Percentiles rank a stretch among this genome's conserved stretches.
phyloP scores from a whole-genome alignment of 2,329 filamentous ascomycete genomes.

The Hortaea sp. region DNA sequence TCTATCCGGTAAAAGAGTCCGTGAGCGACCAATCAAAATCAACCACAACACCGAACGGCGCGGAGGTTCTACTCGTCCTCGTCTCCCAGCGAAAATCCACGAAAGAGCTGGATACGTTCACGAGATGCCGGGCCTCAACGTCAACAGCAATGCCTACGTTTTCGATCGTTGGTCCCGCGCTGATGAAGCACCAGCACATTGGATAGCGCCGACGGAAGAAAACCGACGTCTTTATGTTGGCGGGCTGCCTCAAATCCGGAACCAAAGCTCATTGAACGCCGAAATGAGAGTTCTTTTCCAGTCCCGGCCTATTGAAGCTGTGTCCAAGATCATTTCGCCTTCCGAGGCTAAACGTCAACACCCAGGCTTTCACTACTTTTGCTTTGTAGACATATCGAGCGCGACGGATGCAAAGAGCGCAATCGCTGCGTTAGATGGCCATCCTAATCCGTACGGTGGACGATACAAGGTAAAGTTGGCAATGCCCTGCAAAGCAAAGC shows the following conservation, averaged over 20 bases:
- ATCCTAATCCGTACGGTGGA: slow-evolving; percentile 12
- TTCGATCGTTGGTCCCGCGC: slow-evolving; percentile 36
- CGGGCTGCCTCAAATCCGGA: slow-evolving; percentile 34
- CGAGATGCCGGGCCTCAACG: neutral
- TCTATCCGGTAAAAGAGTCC: slow-evolving; percentile 45
- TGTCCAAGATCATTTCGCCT: slow-evolving; percentile 34
- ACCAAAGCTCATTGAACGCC: slow-evolving; percentile 31
- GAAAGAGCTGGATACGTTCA: neutral
- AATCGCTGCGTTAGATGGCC: slow-evolving; percentile 14
- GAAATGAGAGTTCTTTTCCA: slow-evolving; percentile 34
- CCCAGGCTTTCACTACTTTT: slow-evolving; percentile 16
- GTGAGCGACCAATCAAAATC: slow-evolving; percentile 52
- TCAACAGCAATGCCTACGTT: slow-evolving; percentile 4
- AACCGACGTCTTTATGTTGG: slow-evolving; percentile 35
- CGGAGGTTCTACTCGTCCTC: neutral
- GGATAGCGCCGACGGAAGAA: slow-evolving; percentile 21
- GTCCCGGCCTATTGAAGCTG: slow-evolving; percentile 34
- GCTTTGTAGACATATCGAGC: slow-evolving; percentile 21
- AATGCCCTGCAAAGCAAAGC: neutral
- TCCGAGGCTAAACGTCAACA: slow-evolving; percentile 3
- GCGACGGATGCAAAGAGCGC: slow-evolving; percentile 18
- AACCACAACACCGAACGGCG: slow-evolving; percentile 28
- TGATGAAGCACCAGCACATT: slow-evolving; percentile 27
- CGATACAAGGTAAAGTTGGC: slow-evolving; percentile 9
- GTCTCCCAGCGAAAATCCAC: neutral